Conservation (phyloP, 1,139 yeast species). For the Zygosaccharomyces pseudobailii region DNA sequence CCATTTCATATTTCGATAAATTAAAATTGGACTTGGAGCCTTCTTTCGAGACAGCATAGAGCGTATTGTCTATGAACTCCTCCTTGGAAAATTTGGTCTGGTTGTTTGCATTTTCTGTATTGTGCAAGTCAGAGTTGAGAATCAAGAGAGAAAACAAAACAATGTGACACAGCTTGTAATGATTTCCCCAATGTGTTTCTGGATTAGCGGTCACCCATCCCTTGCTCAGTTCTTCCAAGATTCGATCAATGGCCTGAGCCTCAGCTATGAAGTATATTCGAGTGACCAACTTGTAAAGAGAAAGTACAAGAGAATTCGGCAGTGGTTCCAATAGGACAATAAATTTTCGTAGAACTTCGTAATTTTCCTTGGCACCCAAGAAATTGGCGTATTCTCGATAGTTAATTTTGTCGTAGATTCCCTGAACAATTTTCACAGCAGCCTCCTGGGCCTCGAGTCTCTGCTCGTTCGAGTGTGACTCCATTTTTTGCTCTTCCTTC, state of each 20-base stretch:
- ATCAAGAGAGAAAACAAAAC: slow-evolving; percentile 69
- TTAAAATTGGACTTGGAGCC: slow-evolving; percentile 10
- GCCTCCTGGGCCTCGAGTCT: slow-evolving; percentile 11
- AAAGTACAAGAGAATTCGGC: slow-evolving; percentile 42
- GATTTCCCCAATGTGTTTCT: slow-evolving; percentile 38
- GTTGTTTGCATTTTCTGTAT: slow-evolving; percentile 36
- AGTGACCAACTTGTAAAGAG: slow-evolving; percentile 60
- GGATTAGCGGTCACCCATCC: slow-evolving; percentile 44
- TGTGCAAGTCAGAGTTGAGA: slow-evolving; percentile 66
- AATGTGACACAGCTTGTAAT: slow-evolving; percentile 64
- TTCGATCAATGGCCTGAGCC: slow-evolving; percentile 74
- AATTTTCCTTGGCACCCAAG: slow-evolving; percentile 32
- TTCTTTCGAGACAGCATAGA: slow-evolving; percentile 40
- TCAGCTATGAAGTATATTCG: slow-evolving; percentile 74
- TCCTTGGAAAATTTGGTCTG: slow-evolving; percentile 13
- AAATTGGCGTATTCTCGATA: slow-evolving; percentile 36
- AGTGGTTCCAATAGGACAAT: slow-evolving; percentile 30
- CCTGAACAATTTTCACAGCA: slow-evolving; percentile 34
- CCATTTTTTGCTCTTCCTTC: background rate
- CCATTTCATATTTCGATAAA: slow-evolving; percentile 11
- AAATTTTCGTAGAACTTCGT: slow-evolving; percentile 27
- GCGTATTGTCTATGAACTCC: slow-evolving; percentile 51
- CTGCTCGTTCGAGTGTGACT: background rate
- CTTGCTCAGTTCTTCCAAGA: slow-evolving; percentile 63
- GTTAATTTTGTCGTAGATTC: slow-evolving; percentile 27